Evolutionary conservation across 2,329 filamentous ascomycete genomes (phyloP).

Genomic region (Purpureocillium takamizusanense): DNA sequence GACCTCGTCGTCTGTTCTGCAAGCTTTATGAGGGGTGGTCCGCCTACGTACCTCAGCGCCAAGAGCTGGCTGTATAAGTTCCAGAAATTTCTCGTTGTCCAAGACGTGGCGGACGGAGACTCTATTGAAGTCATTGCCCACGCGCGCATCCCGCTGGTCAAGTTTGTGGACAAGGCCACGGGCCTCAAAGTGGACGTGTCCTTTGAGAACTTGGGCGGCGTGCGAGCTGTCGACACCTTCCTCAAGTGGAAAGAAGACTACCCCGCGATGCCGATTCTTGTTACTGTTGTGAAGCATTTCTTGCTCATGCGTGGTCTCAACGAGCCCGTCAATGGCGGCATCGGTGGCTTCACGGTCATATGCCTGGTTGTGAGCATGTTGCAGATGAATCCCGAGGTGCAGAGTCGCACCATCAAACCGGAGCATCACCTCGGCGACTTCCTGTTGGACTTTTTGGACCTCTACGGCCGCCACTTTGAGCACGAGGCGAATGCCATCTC

Average conservation of each 20-base stretch:
- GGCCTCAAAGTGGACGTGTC: slow-evolving; percentile 84
- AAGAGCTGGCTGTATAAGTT: slow-evolving; percentile 55
- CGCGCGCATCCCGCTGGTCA: slow-evolving; percentile 86
- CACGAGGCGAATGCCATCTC: slow-evolving; percentile 62
- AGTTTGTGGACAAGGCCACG: slow-evolving; percentile 73
- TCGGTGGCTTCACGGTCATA: slow-evolving; percentile 90
- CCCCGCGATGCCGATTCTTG: slow-evolving; percentile 77
- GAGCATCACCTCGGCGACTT: slow-evolving; percentile 69
- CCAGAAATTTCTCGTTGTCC: slow-evolving; percentile 44
- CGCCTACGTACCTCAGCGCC: slow-evolving; percentile 35
- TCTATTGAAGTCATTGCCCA: slow-evolving; percentile 59
- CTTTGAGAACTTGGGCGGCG: slow-evolving; percentile 82
- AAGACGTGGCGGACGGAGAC: slow-evolving; percentile 46
- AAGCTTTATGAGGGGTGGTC: slow-evolving; percentile 45
- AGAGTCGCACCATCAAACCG: slow-evolving; percentile 48
- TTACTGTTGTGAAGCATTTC: slow-evolving; percentile 87
- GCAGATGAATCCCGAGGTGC: slow-evolving; percentile 65
- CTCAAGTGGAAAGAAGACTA: slow-evolving; percentile 68
- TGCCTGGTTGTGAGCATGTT: slow-evolving; percentile 88
- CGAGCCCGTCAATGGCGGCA: slow-evolving; percentile 81
- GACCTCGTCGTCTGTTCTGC: slow-evolving; percentile 72
- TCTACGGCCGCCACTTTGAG: slow-evolving; percentile 80
- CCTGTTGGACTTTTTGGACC: slow-evolving; percentile 78
- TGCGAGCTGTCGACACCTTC: slow-evolving; percentile 75
- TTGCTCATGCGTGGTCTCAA: slow-evolving; percentile 83